Evolutionary conservation across 192 early-diverging fungal genomes (phyloP).

Genomic region (Umbelopsis ramanniana): DNA sequence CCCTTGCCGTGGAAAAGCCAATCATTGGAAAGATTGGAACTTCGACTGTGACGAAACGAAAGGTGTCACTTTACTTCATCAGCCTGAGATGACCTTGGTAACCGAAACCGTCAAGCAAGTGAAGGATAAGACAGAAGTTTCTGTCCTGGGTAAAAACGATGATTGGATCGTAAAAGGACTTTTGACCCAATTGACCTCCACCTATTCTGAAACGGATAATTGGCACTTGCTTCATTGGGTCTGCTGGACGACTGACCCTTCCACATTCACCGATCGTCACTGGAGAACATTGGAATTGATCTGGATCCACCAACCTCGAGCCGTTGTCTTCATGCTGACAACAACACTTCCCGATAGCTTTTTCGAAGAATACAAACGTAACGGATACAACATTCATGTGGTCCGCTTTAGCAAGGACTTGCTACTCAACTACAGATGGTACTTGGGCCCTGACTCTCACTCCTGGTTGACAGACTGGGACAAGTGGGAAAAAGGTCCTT

Average conservation of each 20-base stretch:
- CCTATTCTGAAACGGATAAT: constrained; percentile 59
- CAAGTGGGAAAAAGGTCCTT: constrained; percentile 52
- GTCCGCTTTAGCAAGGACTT: constrained; percentile 57
- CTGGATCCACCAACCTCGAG: constrained; percentile 59
- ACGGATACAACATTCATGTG: constrained; percentile 61
- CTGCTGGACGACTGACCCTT: constrained; percentile 58
- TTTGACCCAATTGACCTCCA: constrained; percentile 50
- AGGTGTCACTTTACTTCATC: constrained; percentile 52
- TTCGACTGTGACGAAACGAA: constrained; percentile 57
- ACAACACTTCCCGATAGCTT: constrained; percentile 54
- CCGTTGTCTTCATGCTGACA: constrained; percentile 56
- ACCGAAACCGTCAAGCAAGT: constrained; percentile 27
- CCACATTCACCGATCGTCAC: constrained; percentile 57
- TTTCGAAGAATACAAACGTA: constrained; percentile 52
- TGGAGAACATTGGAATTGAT: constrained; percentile 61
- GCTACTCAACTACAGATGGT: constrained; percentile 58
- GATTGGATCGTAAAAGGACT: constrained; percentile 59
- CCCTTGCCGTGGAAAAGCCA: constrained; percentile 52
- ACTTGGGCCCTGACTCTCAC: constrained; percentile 55
- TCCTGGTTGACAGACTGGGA: constrained; percentile 59
- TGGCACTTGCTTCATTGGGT: constrained; percentile 64
- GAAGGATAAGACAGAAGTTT: constrained; percentile 23
- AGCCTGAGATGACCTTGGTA: constrained; percentile 27
- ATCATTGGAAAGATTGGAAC: constrained; percentile 60
- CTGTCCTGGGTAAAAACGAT: constrained; percentile 44